phyloP scores from a whole-genome alignment of 345 rosid species.

The Hibiscus mutabilis region DNA sequence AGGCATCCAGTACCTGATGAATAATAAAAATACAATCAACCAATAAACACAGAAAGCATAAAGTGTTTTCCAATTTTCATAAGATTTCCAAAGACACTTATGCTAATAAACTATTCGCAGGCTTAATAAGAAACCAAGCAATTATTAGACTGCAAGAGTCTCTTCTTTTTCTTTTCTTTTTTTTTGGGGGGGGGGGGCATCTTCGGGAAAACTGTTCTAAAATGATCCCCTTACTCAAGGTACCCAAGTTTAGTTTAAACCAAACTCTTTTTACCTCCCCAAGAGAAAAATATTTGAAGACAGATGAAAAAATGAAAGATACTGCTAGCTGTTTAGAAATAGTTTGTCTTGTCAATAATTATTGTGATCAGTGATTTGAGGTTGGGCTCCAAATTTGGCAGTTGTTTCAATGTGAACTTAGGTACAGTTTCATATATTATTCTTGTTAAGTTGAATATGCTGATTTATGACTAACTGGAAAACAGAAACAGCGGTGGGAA shows the following conservation, averaged over 20 bases:
- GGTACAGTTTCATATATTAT: not conserved
- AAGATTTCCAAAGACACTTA: not conserved
- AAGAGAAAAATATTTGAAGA: not conserved
- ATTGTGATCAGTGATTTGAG: not conserved
- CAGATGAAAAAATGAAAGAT: not conserved
- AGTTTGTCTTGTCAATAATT: not conserved
- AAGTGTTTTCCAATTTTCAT: not conserved
- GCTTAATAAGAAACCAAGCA: not conserved
- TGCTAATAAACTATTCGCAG: not conserved
- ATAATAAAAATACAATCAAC: not conserved
- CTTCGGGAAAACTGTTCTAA: not conserved
- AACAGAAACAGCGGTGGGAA: not conserved
- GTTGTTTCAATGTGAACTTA: not conserved
- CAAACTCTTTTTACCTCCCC: not conserved
- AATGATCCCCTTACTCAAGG: too few relatives aligned
- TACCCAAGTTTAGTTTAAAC: not conserved
- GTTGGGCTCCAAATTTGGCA: not conserved
- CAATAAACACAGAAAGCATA: not conserved
- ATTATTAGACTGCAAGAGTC: not conserved
- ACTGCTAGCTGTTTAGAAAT: not conserved
- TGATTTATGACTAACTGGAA: not conserved
- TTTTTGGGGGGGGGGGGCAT: not conserved
- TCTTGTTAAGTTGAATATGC: not conserved
- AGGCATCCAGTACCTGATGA: conserved; percentile 79
- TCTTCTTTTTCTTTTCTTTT: too few relatives aligned